Percentiles rank a stretch among this genome's conserved stretches.
phyloP scores from a whole-genome alignment of 768 basidiomycete species.

The Leucosporidium creatinivorum region DNA sequence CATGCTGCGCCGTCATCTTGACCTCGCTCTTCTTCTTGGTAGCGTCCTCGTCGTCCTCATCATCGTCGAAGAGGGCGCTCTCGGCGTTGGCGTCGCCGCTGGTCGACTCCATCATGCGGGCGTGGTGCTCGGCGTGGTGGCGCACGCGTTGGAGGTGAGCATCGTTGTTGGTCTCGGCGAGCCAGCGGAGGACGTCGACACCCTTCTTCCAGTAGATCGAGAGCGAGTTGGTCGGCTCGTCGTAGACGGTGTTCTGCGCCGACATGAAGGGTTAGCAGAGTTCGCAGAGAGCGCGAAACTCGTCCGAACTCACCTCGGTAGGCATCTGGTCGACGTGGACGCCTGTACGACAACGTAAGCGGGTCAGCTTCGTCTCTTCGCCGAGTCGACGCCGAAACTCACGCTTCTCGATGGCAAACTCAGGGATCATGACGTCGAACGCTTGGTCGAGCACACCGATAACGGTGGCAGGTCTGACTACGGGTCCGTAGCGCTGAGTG shows the following conservation, averaged over 20 bases:
- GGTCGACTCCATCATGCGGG: constrained; percentile 81
- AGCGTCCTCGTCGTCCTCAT: constrained; percentile 59
- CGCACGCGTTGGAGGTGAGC: constrained; percentile 92
- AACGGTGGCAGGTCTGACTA: constrained; percentile 88
- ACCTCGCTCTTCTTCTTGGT: constrained; percentile 46
- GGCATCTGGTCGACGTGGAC: constrained; percentile 99
- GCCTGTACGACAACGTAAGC: no score
- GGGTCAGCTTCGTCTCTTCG: no score
- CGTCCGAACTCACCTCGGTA: constrained; percentile 61
- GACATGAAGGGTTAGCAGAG: not conserved
- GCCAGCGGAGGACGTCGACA: constrained; percentile 84
- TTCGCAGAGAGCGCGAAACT: no score
- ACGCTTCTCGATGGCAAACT: constrained; percentile 97
- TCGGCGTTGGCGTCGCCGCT: constrained; percentile 80
- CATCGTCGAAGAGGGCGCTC: constrained; percentile 74
- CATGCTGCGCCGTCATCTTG: not conserved
- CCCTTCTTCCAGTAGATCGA: constrained; percentile 89
- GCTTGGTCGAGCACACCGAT: constrained; percentile 95
- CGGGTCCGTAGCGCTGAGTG: constrained; percentile 89
- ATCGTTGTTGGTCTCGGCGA: constrained; percentile 92
- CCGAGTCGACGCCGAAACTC: no score
- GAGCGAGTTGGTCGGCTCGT: constrained; percentile 84
- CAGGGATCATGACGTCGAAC: constrained; percentile 90
- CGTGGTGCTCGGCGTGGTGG: constrained; percentile 82
- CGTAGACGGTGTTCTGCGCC: constrained; percentile 80